Evolutionary conservation across 2,329 filamentous ascomycete species (phyloP).

Genomic region (Microascus cirrosus): DNA sequence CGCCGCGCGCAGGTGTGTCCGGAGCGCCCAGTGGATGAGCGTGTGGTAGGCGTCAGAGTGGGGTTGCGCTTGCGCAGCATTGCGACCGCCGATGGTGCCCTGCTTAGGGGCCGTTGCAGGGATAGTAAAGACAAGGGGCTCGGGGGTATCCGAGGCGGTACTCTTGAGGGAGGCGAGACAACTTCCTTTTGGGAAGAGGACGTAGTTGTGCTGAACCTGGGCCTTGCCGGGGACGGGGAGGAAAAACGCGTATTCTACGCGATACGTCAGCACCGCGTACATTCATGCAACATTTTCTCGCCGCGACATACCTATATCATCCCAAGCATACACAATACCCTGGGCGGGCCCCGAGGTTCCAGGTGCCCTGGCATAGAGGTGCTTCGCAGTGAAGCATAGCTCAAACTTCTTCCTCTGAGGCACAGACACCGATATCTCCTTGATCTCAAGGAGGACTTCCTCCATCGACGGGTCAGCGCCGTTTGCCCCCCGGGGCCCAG

Average conservation of each 20-base stretch:
- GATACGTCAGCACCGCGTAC: neutral
- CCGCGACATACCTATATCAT: constrained; percentile 41
- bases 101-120: constrained; percentile 49
- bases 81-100: constrained; percentile 40
- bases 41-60: constrained; percentile 48
- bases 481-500: constrained; percentile 5
- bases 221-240: constrained; percentile 55
- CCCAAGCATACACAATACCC: constrained; percentile 48
- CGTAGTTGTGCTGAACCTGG: constrained; percentile 54
- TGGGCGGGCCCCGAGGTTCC: constrained; percentile 39
- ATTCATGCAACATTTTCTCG: constrained; percentile 2
- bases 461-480: constrained; percentile 32
- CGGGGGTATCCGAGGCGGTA: constrained; percentile 22
- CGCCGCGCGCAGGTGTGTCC: constrained; percentile 35
- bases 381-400: constrained; percentile 48
- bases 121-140: constrained; percentile 56
- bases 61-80: constrained; percentile 34
- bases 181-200: constrained; percentile 47
- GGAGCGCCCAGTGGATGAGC: constrained; percentile 51
- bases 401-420: constrained; percentile 60
- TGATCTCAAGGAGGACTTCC: constrained; percentile 44
- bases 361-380: constrained; percentile 44
- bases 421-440: constrained; percentile 56
- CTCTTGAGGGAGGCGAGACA: constrained; percentile 34
- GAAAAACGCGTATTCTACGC: constrained; percentile 48